Conservation (phyloP, 768 basidiomycete species). For the Pleurotus pulmonarius region DNA sequence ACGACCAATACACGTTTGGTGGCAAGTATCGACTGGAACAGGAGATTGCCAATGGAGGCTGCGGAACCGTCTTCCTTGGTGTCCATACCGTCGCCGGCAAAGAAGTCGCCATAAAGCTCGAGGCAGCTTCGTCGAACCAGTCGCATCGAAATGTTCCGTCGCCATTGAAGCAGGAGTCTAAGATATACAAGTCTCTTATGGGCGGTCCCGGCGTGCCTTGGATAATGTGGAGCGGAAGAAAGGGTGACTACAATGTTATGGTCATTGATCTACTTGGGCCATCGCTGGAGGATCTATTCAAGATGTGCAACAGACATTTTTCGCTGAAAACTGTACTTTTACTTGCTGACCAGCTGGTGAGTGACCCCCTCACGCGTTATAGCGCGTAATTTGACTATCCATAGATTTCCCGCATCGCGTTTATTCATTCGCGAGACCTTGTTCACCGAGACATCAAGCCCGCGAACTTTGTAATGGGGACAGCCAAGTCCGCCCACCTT, state of each 20-base stretch:
- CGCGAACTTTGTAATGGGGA: slow-evolving; percentile 98
- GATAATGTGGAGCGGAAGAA: slow-evolving; percentile 88
- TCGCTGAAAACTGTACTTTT: slow-evolving; percentile 91
- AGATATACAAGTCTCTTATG: slow-evolving; percentile 89
- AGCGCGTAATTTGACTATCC: slow-evolving; percentile 9
- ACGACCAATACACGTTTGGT: slow-evolving; percentile 45
- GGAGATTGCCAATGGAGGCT: slow-evolving; percentile 78
- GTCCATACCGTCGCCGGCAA: slow-evolving; percentile 81
- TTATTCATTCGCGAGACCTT: slow-evolving; percentile 92
- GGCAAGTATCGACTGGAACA: slow-evolving; percentile 78
- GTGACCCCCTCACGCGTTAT: slow-evolving; percentile 23
- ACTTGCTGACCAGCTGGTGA: slow-evolving; percentile 90
- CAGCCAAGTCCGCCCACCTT: slow-evolving; percentile 44
- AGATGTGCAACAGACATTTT: slow-evolving; percentile 88
- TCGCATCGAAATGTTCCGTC: slow-evolving; percentile 30
- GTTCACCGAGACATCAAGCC: slow-evolving; percentile 98
- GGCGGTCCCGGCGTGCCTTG: slow-evolving; percentile 88
- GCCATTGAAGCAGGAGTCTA: slow-evolving; percentile 83
- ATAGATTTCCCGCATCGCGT: slow-evolving; percentile 93
- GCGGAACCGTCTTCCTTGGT: slow-evolving; percentile 78
- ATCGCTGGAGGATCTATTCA: slow-evolving; percentile 82
- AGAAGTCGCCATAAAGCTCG: slow-evolving; percentile 81
- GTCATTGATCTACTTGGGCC: slow-evolving; percentile 96
- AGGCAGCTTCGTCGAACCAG: slow-evolving; percentile 45
- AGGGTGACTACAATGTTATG: slow-evolving; percentile 96